Base-by-base conservation (phyloP, 495 filamentous ascomycete species). In the Umbilicaria muhlenbergii region DNA sequence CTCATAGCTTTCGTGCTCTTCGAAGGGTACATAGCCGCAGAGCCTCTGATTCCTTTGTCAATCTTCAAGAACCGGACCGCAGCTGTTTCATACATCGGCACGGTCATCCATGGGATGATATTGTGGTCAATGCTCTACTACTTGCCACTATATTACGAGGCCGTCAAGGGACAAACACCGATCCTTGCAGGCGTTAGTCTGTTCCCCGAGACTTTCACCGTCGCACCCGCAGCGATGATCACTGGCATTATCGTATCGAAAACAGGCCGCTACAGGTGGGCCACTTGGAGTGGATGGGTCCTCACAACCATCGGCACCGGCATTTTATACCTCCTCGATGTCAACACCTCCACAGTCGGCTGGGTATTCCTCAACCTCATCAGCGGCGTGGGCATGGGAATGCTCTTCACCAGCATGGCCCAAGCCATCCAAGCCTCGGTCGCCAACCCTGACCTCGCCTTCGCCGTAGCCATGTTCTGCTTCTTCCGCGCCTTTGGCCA, bases 401-500 rank as follows among this genome's bases (percentile, higher is more conserved):
- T 70, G 0, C 49, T 78, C 0, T 69, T 73, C 49, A 61, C 70
- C 0, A 55, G 61, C 3, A 58, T 73, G 41, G 62, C 3, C 62
- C 64, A 3, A 49, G 55, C 53, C 8, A 61, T 68, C 12, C 76
- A 79, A 57, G 74, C 73, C 10, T 56, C 69, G 24, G 59, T 67
- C 32, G 50, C 50, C 1, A 57, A 56, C 32, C 59, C 64, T 19
- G 68, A 77, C 36, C 65, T 71, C 39, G 73, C 69, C 8, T 68
- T 70, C 15, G 74, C 73, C 0, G 65, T 70, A 3, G 67, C 67
- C 46, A 68, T 76, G 63, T 77, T 75, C 51, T 67, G 67, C 24
- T 78, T 78, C 53, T 64, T 72, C 50, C 69, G 76, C 2, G 63
- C 65, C 4, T 58, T 76, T 41, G 76, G 74, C 40, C 73, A 76